Percentiles rank a stretch among this genome's conserved stretches.
Evolutionary conservation across 768 basidiomycete genomes (phyloP).

Genomic region (Kwoniella botswanensis): DNA sequence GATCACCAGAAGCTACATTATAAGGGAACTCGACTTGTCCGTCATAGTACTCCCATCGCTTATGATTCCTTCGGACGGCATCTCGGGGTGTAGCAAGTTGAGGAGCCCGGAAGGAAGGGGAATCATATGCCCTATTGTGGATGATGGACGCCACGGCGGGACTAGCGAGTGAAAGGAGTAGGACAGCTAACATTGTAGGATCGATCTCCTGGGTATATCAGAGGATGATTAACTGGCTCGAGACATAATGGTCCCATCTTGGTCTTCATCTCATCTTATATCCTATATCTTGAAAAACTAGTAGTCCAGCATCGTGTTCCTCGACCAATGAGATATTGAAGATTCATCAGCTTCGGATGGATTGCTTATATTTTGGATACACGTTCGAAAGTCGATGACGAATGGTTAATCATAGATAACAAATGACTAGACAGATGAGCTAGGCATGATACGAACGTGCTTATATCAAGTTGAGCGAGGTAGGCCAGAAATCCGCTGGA

Average conservation of each 20-base stretch:
- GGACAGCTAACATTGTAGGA: neutral
- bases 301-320: neutral
- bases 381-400: neutral
- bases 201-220: neutral
- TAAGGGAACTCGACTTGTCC: constrained; percentile 30
- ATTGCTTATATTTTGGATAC: neutral
- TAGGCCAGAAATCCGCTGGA: no score
- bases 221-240: no score
- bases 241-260: no score
- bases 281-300: neutral
- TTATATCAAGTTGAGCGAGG: neutral
- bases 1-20: constrained; percentile 62
- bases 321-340: neutral
- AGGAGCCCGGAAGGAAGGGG: constrained; percentile 27
- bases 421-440: neutral
- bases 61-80: constrained; percentile 19
- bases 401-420: constrained; percentile 8
- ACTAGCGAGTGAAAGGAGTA: neutral
- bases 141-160: constrained; percentile 15
- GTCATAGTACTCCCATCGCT: constrained; percentile 41
- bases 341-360: neutral
- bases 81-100: constrained; percentile 14
- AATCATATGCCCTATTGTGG: constrained; percentile 31
- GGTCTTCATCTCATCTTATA: neutral
- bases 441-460: neutral